Evolutionary conservation across 805 yeast genomes (phyloP).

Genomic region (Priceomyces fermenticarens): DNA sequence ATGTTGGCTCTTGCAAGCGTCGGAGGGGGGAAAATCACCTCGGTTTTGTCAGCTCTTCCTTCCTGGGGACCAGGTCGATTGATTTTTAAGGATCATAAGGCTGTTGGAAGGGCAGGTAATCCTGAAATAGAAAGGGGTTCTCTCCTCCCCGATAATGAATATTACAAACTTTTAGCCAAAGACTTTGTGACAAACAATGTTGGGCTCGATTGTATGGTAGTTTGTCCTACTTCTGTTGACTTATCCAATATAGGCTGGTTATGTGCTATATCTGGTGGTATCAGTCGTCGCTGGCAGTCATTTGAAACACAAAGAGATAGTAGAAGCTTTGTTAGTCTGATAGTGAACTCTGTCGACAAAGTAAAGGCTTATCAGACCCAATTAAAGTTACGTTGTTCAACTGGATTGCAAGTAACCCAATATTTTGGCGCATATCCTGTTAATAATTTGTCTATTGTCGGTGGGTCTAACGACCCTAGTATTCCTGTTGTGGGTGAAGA

Average conservation of each 20-base stretch:
- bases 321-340: constrained; percentile 55
- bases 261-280: constrained; percentile 73
- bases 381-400: constrained; percentile 81
- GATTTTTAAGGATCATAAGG: constrained; percentile 38
- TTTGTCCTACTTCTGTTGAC: constrained; percentile 65
- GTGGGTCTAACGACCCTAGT: constrained; percentile 59
- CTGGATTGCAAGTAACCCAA: constrained; percentile 75
- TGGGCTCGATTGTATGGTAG: constrained; percentile 75
- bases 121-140: constrained; percentile 47
- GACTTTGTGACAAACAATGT: constrained; percentile 56
- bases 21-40: constrained; percentile 84
- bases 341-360: constrained; percentile 48
- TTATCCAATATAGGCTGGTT: constrained; percentile 67
- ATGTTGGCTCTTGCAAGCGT: constrained; percentile 53
- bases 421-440: constrained; percentile 58
- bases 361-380: constrained; percentile 75
- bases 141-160: constrained; percentile 58
- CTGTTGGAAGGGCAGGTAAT: constrained; percentile 39
- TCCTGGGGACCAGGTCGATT: constrained; percentile 77
- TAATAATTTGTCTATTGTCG: constrained; percentile 19
- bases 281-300: constrained; percentile 58
- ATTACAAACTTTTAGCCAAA: constrained; percentile 57
- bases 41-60: constrained; percentile 68
- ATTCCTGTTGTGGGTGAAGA: constrained; percentile 64
- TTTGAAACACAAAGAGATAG: constrained; percentile 73